Evolutionary conservation across 306 rosid genomes (phyloP).

Genomic region (Trichosanthes cucumerina): DNA sequence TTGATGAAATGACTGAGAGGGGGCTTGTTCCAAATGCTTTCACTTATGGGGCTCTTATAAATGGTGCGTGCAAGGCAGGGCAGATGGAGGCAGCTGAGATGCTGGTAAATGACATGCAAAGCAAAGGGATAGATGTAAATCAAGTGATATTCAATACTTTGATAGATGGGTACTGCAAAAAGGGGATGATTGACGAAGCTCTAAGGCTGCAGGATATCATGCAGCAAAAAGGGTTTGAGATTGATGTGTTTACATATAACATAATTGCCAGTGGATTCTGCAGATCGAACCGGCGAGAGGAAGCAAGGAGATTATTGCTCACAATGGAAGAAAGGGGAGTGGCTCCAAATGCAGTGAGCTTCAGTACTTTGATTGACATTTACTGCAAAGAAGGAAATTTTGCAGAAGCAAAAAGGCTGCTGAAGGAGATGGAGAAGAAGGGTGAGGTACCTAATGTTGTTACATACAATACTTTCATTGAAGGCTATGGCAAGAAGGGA

Average conservation of each 20-base stretch:
- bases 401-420: constrained; percentile 46
- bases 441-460: constrained; percentile 45
- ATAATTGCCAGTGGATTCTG: constrained; percentile 56
- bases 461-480: constrained; percentile 58
- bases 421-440: constrained; percentile 47
- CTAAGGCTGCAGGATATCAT: constrained; percentile 32
- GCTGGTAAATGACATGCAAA: constrained; percentile 58
- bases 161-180: constrained; percentile 67
- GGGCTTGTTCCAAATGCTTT: constrained; percentile 42
- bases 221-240: constrained; percentile 53
- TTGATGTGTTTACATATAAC: constrained; percentile 44
- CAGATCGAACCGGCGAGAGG: constrained; percentile 36
- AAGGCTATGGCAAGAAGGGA: constrained; percentile 52
- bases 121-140: constrained; percentile 40
- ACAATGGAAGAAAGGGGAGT: constrained; percentile 61
- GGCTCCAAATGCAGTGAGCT: constrained; percentile 43
- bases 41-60: constrained; percentile 51
- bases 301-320: constrained; percentile 49
- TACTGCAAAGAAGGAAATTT: constrained; percentile 79
- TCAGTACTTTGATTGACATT: constrained; percentile 54
- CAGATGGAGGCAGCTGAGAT: constrained; percentile 59
- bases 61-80: constrained; percentile 65
- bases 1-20: constrained; percentile 55
- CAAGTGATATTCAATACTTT: constrained; percentile 46
- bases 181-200: constrained; percentile 63